Conservation (phyloP, 805 yeast genomes). For the Candida yuanshanica region DNA sequence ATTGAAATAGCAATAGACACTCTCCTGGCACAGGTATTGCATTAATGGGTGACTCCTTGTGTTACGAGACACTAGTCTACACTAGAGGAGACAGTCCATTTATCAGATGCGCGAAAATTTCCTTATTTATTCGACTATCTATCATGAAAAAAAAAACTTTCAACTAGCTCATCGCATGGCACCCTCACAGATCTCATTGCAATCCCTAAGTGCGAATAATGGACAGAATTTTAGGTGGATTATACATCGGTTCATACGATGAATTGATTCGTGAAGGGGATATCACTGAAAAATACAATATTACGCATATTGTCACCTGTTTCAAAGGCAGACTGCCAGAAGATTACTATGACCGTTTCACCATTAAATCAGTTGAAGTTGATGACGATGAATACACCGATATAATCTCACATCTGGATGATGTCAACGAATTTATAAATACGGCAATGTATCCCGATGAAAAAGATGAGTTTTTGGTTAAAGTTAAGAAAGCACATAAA, state of each 20-base stretch:
- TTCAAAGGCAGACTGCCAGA: slow-evolving; percentile 59
- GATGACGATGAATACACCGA: slow-evolving; percentile 70
- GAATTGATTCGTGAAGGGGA: slow-evolving; percentile 54
- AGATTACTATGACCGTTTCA: slow-evolving; percentile 41
- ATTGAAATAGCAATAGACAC: too few relatives aligned
- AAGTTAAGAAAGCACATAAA: slow-evolving; percentile 29
- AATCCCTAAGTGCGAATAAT: too few relatives aligned
- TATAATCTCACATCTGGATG: slow-evolving; percentile 55
- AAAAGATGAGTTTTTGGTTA: slow-evolving; percentile 22
- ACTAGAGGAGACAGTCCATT: too few relatives aligned
- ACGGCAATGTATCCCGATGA: slow-evolving; percentile 47
- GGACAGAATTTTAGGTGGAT: slow-evolving; percentile 72
- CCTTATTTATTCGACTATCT: too few relatives aligned
- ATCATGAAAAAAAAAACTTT: too few relatives aligned
- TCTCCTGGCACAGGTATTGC: too few relatives aligned
- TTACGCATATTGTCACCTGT: slow-evolving; percentile 70
- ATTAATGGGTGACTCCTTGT: too few relatives aligned
- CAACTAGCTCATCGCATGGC: too few relatives aligned
- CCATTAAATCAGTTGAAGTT: slow-evolving; percentile 54
- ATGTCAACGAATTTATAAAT: slow-evolving; percentile 62
- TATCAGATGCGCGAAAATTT: too few relatives aligned
- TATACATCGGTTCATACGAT: slow-evolving; percentile 68
- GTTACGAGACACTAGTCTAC: too few relatives aligned
- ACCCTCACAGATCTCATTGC: too few relatives aligned
- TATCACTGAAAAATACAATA: slow-evolving; percentile 43